Evolutionary conservation across 129 eudicot genomes (phyloP).

Genomic region (Tagetes erecta): DNA sequence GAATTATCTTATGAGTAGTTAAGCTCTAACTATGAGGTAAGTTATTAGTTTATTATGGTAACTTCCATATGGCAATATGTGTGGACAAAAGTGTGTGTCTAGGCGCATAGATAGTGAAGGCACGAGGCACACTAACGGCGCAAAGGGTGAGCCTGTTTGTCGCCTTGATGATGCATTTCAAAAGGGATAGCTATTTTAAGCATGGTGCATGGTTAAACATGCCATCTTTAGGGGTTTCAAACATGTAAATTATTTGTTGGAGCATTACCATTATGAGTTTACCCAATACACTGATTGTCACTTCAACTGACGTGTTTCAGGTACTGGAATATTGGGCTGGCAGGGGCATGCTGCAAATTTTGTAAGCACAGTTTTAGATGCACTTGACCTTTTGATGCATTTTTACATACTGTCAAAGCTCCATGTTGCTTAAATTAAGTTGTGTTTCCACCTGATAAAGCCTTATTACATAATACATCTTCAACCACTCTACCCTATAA

Average conservation of each 20-base stretch:
- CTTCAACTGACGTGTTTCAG: conserved; percentile 46
- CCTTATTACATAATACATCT: background rate
- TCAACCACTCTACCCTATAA: background rate
- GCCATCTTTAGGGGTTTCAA: background rate
- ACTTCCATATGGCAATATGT: background rate
- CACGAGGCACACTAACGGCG: no score
- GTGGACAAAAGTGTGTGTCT: background rate
- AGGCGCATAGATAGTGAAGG: background rate
- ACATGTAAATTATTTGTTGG: background rate
- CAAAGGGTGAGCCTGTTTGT: no score
- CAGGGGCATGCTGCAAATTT: conserved; percentile 99
- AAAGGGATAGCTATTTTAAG: no score
- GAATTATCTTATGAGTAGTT: conserved; percentile 7
- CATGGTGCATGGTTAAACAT: no score
- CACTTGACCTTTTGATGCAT: conserved; percentile 19
- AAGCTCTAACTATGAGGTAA: background rate
- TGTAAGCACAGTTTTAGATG: conserved; percentile 53
- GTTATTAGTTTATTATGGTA: conserved; percentile 11
- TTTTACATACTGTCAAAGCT: conserved; percentile 14
- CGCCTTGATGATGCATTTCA: no score
- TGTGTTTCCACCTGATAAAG: conserved; percentile 2
- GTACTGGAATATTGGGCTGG: conserved; percentile 89
- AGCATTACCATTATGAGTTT: conserved; percentile 1
- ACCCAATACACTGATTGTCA: conserved; percentile 20
- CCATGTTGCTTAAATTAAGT: conserved; percentile 1